Evolutionary conservation across 257 asterid species (phyloP).

Genomic region (Echites panduratus): DNA sequence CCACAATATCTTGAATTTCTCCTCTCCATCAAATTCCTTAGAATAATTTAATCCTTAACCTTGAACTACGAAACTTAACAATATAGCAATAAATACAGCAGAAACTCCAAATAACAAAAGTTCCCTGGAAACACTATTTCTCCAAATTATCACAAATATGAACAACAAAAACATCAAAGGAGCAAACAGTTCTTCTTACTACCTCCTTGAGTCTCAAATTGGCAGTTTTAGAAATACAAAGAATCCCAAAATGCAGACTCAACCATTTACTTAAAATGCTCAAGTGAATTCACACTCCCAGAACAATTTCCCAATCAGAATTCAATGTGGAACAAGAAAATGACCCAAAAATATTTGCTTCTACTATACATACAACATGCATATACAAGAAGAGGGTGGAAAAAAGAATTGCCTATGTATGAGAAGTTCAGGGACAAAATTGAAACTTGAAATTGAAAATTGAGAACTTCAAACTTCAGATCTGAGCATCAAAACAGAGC

Average conservation of each 20-base stretch:
- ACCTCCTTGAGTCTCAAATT: not conserved
- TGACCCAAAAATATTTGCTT: not conserved
- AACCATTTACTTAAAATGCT: not conserved
- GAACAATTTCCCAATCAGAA: not conserved
- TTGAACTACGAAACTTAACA: too few relatives aligned
- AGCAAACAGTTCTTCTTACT: not conserved
- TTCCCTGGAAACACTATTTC: not conserved
- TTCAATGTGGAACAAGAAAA: not conserved
- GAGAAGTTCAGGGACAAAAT: not conserved
- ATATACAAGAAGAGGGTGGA: not conserved
- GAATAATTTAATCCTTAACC: not conserved
- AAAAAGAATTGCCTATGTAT: not conserved
- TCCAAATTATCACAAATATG: not conserved
- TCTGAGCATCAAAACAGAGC: constrained; percentile 10
- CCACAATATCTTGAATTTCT: not conserved
- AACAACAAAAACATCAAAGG: not conserved
- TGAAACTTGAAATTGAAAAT: not conserved
- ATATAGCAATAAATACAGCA: not conserved
- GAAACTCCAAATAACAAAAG: not conserved
- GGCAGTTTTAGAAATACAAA: not conserved
- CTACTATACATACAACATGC: not conserved
- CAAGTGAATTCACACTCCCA: not conserved
- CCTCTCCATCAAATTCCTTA: not conserved
- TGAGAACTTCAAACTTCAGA: constrained; percentile 11
- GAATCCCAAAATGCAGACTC: too few relatives aligned